Base-by-base conservation (phyloP, 257 asterid genomes). In the Pogostemon cablin region DNA sequence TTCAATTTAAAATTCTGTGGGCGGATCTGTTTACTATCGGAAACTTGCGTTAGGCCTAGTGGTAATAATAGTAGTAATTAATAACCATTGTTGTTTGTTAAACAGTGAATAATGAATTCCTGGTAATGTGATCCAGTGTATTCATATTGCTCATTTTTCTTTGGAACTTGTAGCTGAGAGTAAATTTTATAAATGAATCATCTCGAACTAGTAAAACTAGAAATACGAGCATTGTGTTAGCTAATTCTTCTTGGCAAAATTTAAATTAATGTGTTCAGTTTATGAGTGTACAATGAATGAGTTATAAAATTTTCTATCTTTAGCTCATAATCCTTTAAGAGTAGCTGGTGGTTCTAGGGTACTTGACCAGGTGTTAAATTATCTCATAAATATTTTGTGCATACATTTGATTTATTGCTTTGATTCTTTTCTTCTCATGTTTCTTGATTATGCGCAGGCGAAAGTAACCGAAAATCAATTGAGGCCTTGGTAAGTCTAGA, bases 401-500 rank as follows among this genome's bases (percentile, higher is more conserved):
- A 54, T 54, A 4, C 37, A n/a, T 39, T 38, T 62, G 9, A 34
- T 17, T 57, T 42, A 17, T 68, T 75, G 55, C n/a, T 75, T 42
- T 77, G 6, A 42, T 17, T 7, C 7, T 5, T 52, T 41, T 47
- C 25, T 11, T 37, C 61, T 52, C 15, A 41, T 63, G 42, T 40
- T 75, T 75, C 34, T 56, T 63, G 61, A 7, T 6, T 60, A 56
- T 58, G 47, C 72, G 75, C 87, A 85, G 95, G 95, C 58, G 92
- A 77, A 47, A 82, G 63, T 34, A 88, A 81, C 75, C 72, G 77
- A 32, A 88, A 86, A 63, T 82, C 95, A 0, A 80, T 88, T 41
- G 92, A 88, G 79, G 95, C 92, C 15, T 75, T 86, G 90, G 95
- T 86, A 69, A 82, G 87, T 65, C 41, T 39, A 37, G 53, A 7